These are phyloP conservation scores for Sphaerulina populicola DNA, from an alignment of 2,329 filamentous ascomycete genomes.

Conservation along the genomic window DNA sequence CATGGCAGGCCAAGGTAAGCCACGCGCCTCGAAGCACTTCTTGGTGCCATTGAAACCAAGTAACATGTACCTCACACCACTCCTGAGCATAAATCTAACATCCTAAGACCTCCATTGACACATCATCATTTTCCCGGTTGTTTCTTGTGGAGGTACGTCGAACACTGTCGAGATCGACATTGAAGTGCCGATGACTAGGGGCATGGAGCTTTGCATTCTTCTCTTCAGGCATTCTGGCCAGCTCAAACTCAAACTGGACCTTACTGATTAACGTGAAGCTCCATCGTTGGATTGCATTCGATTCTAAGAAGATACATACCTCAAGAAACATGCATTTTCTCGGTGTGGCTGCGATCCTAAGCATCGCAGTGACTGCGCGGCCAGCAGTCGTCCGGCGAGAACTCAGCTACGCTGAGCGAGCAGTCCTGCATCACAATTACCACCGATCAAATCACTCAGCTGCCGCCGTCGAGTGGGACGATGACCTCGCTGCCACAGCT, in stretches of 20 bases:
- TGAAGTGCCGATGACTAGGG: neutral
- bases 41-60: neutral
- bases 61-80: neutral
- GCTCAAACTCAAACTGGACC: neutral
- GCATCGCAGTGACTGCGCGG: slow-evolving; percentile 1
- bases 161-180: neutral
- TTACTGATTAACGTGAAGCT: neutral
- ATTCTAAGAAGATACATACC: neutral
- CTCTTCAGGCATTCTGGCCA: neutral
- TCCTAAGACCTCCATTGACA: neutral
- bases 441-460: slow-evolving; percentile 17
- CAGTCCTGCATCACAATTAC: slow-evolving; percentile 15
- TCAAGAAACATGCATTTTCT: slow-evolving; percentile 6
- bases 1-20: slow-evolving; percentile 2
- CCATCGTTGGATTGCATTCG: neutral
- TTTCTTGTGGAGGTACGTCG: neutral
- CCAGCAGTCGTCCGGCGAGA: slow-evolving; percentile 1
- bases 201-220: neutral
- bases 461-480: slow-evolving; percentile 55
- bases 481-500: slow-evolving; percentile 57
- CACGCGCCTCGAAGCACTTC: neutral
- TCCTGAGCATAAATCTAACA: neutral
- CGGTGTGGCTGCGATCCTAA: slow-evolving; percentile 1
- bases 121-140: slow-evolving; percentile 1
- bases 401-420: slow-evolving; percentile 3